Conservation (phyloP, 148 eudicot species). For the Tetragonia tetragonoides region DNA sequence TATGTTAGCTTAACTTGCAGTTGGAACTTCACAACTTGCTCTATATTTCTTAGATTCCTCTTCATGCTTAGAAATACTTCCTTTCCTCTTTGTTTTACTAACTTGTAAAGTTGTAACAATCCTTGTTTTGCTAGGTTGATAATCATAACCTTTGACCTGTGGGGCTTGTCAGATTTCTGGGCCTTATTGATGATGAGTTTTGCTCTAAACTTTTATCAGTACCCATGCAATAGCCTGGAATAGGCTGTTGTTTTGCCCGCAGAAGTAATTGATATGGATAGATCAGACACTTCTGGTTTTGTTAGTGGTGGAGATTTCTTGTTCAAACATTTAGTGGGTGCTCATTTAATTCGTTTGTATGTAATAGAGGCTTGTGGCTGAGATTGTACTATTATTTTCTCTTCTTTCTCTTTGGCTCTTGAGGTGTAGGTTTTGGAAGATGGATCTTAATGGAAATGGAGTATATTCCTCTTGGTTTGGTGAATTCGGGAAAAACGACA, state of each 20-base stretch:
- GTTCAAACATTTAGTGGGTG: conserved; percentile 30
- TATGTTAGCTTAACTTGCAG: neutral
- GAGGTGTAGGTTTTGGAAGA: conserved; percentile 24
- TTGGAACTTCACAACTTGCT: neutral
- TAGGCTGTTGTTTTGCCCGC: conserved; percentile 12
- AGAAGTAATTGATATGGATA: conserved; percentile 47
- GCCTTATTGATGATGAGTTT: conserved; percentile 7
- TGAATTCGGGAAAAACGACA: conserved; percentile 36
- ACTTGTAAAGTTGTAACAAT: neutral
- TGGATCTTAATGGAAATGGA: conserved; percentile 47
- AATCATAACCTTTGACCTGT: neutral
- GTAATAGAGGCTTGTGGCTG: conserved; percentile 32
- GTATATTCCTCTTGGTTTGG: conserved; percentile 33
- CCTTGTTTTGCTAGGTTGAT: neutral
- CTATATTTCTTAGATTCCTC: too few species aligned
- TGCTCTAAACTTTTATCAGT: neutral
- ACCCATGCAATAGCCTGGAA: neutral
- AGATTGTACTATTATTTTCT: conserved; percentile 20
- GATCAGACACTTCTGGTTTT: conserved; percentile 80
- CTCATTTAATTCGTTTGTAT: conserved; percentile 32
- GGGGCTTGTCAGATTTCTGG: conserved; percentile 7
- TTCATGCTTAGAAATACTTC: too few species aligned
- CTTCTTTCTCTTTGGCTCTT: conserved; percentile 19
- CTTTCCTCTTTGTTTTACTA: neutral
- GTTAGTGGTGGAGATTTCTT: conserved; percentile 74